Base-by-base conservation (phyloP, 1,284 basidiomycete genomes). In the Ganoderma lingzhi region DNA sequence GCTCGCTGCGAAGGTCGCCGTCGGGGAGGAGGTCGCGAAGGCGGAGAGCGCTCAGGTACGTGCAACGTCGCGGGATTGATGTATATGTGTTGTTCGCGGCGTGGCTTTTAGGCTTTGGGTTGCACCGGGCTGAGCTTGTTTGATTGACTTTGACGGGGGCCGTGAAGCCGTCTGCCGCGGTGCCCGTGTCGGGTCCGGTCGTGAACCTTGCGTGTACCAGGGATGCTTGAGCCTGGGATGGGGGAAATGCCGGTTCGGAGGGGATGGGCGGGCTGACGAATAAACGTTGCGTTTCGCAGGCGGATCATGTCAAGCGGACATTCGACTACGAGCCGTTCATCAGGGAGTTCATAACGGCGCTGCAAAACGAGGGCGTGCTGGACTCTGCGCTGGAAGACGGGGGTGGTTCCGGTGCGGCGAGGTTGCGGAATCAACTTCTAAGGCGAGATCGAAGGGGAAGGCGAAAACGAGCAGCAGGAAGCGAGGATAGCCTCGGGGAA, bases 321-420 rank as follows among this genome's bases (percentile, higher is more conserved):
- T 87, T 86, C 73, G 87, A 90, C 76, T 90, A 90, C 71, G 87
- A 88, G 72, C 88, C 87, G 0, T 89, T 90, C 77, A 79, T 90
- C 51, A 79, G 77, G 30, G 82, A 80, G 58, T 89, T 87, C 70
- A 74, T 89, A 1, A 78, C 74, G 3, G 74, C 78, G 3, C 71
- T 89, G 70, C 83, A 88, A 56, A 70, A 79, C 3, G 86, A 87
- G 69, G 87, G 86, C 0, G 67, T 87, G 41, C 77, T 90, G 41
- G 82, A 85, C 12, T 65, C 41, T 19, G 66, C 23, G 9, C 56
- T 73, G 30, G 44, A 70, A 19, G 53, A 45, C 30, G 51, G 55
- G 9, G 39, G 37, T 17, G 60, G 30, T 19, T 37, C 30, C 4
- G 32, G 19, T 42, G 42, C 28, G 23, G 30, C 35, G 65, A 28